A percentile compares a stretch with the other conserved stretches of the same genome.
These are phyloP conservation scores for Botrytis paeoniae DNA, from an alignment of 2,329 filamentous ascomycete species.

Conservation along the genomic window DNA sequence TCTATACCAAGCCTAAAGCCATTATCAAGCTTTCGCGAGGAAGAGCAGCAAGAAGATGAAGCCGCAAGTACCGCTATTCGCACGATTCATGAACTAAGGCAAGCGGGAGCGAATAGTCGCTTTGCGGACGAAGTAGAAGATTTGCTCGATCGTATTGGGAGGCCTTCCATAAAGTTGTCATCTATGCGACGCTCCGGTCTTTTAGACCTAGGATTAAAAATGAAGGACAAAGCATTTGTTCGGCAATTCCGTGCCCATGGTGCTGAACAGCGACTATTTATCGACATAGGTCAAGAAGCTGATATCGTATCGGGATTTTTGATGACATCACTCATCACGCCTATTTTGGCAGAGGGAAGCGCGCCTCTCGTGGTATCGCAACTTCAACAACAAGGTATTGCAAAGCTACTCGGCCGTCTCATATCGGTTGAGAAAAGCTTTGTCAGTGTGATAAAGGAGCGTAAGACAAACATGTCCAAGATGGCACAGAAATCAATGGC, in stretches of 20 bases:
- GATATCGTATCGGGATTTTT: constrained; percentile 63
- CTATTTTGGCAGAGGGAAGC: constrained; percentile 58
- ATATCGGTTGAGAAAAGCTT: constrained; percentile 56
- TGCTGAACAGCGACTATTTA: constrained; percentile 66
- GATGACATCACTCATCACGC: constrained; percentile 60
- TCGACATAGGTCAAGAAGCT: constrained; percentile 55
- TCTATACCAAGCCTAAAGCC: constrained; percentile 32
- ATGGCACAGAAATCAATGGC: constrained; percentile 55
- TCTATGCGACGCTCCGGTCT: constrained; percentile 57
- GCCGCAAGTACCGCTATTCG: constrained; percentile 46
- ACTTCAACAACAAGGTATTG: constrained; percentile 53
- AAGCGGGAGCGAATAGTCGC: constrained; percentile 64
- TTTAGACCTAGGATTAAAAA: constrained; percentile 57
- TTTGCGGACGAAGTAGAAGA: constrained; percentile 66
- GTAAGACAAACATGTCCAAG: constrained; percentile 66
- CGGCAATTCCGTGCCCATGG: constrained; percentile 72
- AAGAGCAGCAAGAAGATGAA: constrained; percentile 34
- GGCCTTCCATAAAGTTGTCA: constrained; percentile 45
- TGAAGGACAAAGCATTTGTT: constrained; percentile 61
- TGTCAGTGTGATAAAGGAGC: constrained; percentile 57
- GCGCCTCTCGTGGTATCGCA: constrained; percentile 58
- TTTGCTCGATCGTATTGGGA: constrained; percentile 57
- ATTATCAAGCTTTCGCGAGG: constrained; percentile 34
- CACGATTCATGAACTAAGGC: constrained; percentile 63
- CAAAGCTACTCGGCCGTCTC: constrained; percentile 54